Conservation (phyloP, 2,329 filamentous ascomycete genomes). For the Verticillium zaregamsianum region DNA sequence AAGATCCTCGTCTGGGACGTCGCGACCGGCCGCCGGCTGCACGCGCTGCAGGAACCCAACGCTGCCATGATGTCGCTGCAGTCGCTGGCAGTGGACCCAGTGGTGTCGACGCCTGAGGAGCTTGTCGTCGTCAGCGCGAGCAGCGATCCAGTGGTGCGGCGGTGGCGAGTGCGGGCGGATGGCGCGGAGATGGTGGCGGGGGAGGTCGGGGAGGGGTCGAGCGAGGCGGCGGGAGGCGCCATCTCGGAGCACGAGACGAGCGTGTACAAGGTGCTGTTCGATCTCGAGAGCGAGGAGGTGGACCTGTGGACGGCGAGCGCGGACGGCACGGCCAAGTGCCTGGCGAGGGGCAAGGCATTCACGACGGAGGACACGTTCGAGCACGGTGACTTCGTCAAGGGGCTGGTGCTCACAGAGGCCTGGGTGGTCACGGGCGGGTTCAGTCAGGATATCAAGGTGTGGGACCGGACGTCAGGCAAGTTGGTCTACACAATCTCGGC, state of each 20-base stretch:
- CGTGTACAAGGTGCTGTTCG: constrained; percentile 77
- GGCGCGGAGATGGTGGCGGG: constrained; percentile 48
- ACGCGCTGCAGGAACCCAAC: constrained; percentile 70
- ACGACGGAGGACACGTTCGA: constrained; percentile 65
- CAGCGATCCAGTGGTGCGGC: constrained; percentile 73
- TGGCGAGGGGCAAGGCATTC: constrained; percentile 66
- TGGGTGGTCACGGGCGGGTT: constrained; percentile 86
- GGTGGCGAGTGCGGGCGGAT: constrained; percentile 61
- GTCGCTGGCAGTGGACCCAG: constrained; percentile 70
- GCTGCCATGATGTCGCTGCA: constrained; percentile 73
- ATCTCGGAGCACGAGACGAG: constrained; percentile 86
- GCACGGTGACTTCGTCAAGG: constrained; percentile 88
- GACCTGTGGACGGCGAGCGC: constrained; percentile 93
- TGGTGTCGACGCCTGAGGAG: constrained; percentile 43
- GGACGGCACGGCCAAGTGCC: constrained; percentile 81
- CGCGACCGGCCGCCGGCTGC: constrained; percentile 60
- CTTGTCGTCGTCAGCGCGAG: constrained; percentile 72
- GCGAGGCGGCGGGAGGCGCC: constrained; percentile 24
- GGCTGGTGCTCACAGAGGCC: constrained; percentile 68
- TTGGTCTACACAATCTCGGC: constrained; percentile 72
- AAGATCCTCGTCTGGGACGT: constrained; percentile 83
- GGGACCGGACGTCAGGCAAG: constrained; percentile 71
- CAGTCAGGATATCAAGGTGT: constrained; percentile 88
- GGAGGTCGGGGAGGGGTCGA: constrained; percentile 11
- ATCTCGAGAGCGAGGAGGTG: constrained; percentile 52